These are phyloP conservation scores for Hapsidospora chrysogenum DNA, from an alignment of 495 filamentous ascomycete genomes.

Conservation along the genomic window DNA sequence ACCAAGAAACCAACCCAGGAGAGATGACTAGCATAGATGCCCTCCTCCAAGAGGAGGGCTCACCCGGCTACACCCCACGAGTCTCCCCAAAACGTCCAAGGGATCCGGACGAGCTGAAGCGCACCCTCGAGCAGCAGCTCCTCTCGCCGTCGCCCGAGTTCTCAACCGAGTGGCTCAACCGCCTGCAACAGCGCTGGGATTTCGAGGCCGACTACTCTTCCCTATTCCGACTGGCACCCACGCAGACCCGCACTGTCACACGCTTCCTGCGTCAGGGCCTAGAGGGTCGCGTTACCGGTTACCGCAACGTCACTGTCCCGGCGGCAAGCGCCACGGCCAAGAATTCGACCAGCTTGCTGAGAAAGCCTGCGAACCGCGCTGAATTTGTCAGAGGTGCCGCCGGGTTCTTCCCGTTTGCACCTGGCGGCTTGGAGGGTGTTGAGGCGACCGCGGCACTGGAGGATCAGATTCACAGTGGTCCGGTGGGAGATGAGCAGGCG, in stretches of 20 bases:
- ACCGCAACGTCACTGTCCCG: conserved; percentile 86
- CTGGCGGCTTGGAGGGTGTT: conserved; percentile 80
- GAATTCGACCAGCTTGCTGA: conserved; percentile 79
- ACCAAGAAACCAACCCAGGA: too few species aligned
- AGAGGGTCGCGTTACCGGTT: conserved; percentile 84
- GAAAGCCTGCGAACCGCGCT: conserved; percentile 73
- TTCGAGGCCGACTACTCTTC: conserved; percentile 54
- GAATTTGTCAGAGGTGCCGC: conserved; percentile 93
- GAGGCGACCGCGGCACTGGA: conserved; percentile 64
- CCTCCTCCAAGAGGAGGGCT: conserved; percentile 1
- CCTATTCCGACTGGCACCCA: conserved; percentile 74
- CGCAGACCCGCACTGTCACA: conserved; percentile 81
- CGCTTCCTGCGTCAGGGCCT: conserved; percentile 85
- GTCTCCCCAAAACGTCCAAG: neutral
- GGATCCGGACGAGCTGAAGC: conserved; percentile 2
- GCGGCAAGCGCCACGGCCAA: conserved; percentile 85
- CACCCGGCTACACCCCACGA: neutral
- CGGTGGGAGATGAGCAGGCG: conserved; percentile 11
- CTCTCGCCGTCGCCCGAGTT: conserved; percentile 64
- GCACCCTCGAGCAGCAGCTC: conserved; percentile 51
- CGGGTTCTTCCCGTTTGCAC: conserved; percentile 91
- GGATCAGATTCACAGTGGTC: conserved; percentile 33
- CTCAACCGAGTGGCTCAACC: conserved; percentile 68
- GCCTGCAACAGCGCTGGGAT: conserved; percentile 84
- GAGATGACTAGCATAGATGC: conserved; percentile 1